These are phyloP conservation scores for Pachysolen tannophilus DNA, from an alignment of 805 yeast genomes.

Conservation along the genomic window DNA sequence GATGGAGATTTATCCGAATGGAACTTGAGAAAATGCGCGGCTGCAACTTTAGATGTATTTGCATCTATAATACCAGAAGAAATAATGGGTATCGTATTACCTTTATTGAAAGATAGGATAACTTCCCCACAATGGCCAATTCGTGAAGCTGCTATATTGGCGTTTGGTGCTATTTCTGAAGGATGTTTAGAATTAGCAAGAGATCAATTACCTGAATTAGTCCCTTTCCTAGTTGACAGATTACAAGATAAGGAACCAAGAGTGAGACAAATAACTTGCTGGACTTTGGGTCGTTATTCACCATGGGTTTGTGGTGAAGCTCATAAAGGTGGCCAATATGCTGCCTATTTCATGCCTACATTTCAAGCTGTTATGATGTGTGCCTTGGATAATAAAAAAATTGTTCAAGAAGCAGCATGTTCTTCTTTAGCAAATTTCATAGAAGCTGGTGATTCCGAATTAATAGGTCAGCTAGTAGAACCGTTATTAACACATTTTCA, in stretches of 20 bases:
- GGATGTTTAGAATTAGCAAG: conserved; percentile 72
- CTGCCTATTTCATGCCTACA: conserved; percentile 67
- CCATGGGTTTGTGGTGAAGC: conserved; percentile 75
- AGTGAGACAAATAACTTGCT: conserved; percentile 88
- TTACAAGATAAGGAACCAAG: conserved; percentile 70
- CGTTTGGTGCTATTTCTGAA: conserved; percentile 91
- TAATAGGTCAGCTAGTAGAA: conserved; percentile 55
- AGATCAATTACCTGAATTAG: conserved; percentile 67
- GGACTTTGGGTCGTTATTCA: conserved; percentile 88
- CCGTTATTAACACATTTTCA: conserved; percentile 65
- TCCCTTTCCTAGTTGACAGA: conserved; percentile 80
- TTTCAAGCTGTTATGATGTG: conserved; percentile 68
- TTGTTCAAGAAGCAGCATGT: conserved; percentile 94
- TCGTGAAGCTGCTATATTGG: conserved; percentile 88
- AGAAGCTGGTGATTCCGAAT: conserved; percentile 59
- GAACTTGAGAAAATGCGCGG: conserved; percentile 90
- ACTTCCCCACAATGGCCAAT: conserved; percentile 74
- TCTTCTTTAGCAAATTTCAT: conserved; percentile 78
- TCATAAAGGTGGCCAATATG: conserved; percentile 48
- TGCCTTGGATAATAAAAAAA: conserved; percentile 75
- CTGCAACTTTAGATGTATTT: conserved; percentile 82
- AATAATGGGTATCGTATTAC: conserved; percentile 62
- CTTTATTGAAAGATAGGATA: conserved; percentile 66
- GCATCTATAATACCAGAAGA: conserved; percentile 61
- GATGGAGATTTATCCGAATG: conserved; percentile 67